Evolutionary conservation across 495 filamentous ascomycete genomes (phyloP), one percentile per base, ranked within the genome.

Genomic region (Penicillium bialowiezense): DNA sequence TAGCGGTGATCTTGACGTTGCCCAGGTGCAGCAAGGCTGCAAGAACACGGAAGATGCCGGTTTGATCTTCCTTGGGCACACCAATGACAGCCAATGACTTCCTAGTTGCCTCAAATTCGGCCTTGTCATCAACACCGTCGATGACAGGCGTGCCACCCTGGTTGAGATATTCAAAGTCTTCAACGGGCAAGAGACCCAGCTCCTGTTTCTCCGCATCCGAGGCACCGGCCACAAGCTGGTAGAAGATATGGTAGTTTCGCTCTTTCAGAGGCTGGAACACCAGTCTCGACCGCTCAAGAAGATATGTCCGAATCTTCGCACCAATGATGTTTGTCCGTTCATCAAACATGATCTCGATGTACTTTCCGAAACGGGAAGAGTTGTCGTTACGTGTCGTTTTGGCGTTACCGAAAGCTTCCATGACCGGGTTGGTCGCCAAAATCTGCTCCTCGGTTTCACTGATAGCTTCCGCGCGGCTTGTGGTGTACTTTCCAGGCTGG

Each of bases 281-380:
- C 60, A 99, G 75, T 63, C 93, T 86, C 39, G 93, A 97, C 58
- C 93, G 87, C 69, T 99, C 93, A 29, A 99, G 74, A 41, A 99
- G 77, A 66, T 97, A 99, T 29, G 91, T 97, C 55, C 93, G 76
- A 56, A 99, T 97, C 73, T 91, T 92, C 23, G 93, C 93, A 49
- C 93, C 93, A 59, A 99, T 95, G 64, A 99, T 99, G 62, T 96
- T 93, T 45, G 90, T 95, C 55, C 83, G 83, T 50, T 87, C 84
- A 73, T 97, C 90, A 62, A 99, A 99, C 89, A 99, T 90, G 56
- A 99, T 99, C 69, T 99, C 93, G 55, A 99, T 97, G 63, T 99
- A 99, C 77, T 99, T 99, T 56, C 93, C 93, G 67, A 99, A 99
- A 50, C 93, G 84, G 15, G 92, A 97, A 5, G 93, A 99, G 70